A percentile compares a stretch with the other conserved stretches of the same genome.
Evolutionary conservation across 2,329 filamentous ascomycete genomes (phyloP).

Genomic region (Aspergillus terreus): DNA sequence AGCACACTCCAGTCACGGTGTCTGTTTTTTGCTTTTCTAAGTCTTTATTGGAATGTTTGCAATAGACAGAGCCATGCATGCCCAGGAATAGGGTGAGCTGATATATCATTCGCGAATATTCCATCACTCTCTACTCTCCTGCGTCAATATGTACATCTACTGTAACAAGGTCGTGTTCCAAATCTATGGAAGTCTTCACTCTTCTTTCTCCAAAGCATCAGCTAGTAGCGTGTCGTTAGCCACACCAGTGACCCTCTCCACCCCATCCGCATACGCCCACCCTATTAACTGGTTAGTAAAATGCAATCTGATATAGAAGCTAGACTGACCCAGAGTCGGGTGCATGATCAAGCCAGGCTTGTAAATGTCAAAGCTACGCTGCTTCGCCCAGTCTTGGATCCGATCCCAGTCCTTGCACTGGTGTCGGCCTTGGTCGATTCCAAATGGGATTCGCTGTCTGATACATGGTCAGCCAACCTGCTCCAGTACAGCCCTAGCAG

Average conservation of each 20-base stretch:
- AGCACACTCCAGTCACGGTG: too few species aligned
- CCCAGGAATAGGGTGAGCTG: too few species aligned
- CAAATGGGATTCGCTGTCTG: not conserved
- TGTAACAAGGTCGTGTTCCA: too few species aligned
- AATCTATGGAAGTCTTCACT: too few species aligned
- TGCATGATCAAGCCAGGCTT: constrained; percentile 3
- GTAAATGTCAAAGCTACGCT: constrained; percentile 1
- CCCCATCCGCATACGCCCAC: not conserved
- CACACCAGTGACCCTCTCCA: not conserved
- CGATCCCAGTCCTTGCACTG: constrained; percentile 3
- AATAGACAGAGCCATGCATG: too few species aligned
- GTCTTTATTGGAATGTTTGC: too few species aligned
- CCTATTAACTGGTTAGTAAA: not conserved
- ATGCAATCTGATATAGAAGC: not conserved
- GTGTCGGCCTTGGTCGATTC: constrained; percentile 2
- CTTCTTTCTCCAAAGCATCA: too few species aligned
- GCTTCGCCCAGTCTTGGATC: constrained; percentile 3
- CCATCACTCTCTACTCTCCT: too few species aligned
- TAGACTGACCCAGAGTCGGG: constrained; percentile 3
- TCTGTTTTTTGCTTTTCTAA: too few species aligned
- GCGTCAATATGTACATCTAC: too few species aligned
- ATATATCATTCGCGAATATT: too few species aligned
- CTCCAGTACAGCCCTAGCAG: not conserved
- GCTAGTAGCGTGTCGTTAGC: not conserved
- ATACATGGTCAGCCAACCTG: not conserved